Percentiles rank a stretch among this genome's conserved stretches.
Conservation (phyloP, 176 grass and related monocot species). For the Oryza officinalis region DNA sequence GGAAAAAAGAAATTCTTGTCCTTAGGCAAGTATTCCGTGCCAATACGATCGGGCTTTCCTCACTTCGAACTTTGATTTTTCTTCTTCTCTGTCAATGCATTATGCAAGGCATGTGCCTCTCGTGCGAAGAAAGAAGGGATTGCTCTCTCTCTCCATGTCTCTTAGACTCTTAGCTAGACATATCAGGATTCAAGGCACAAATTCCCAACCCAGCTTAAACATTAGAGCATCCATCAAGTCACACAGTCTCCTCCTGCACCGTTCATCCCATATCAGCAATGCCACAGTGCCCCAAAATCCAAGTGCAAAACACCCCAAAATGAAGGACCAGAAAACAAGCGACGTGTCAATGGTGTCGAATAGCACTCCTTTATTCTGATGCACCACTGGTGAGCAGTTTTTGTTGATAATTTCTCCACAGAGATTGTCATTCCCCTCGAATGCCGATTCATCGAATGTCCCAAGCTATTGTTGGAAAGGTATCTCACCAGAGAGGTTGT, state of each 20-base stretch:
- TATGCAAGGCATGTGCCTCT: too few relatives aligned
- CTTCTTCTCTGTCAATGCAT: too few relatives aligned
- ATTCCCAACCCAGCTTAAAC: neutral
- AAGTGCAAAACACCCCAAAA: neutral
- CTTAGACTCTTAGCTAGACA: too few relatives aligned
- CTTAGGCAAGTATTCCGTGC: too few relatives aligned
- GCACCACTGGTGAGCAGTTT: neutral
- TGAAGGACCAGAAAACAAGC: neutral
- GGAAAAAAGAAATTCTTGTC: too few relatives aligned
- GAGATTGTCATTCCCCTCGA: neutral
- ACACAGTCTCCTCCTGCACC: neutral
- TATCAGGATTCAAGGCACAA: neutral
- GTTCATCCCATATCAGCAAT: neutral
- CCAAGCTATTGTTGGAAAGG: neutral
- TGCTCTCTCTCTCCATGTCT: too few relatives aligned
- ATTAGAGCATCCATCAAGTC: neutral
- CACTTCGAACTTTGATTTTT: too few relatives aligned
- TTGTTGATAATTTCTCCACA: neutral
- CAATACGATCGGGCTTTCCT: too few relatives aligned
- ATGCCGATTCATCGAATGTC: neutral
- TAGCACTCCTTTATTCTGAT: too few relatives aligned
- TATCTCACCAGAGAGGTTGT: slow-evolving; percentile 18
- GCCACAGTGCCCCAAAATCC: neutral
- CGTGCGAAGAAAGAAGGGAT: too few relatives aligned
- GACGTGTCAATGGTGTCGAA: neutral